phyloP scores from a whole-genome alignment of 495 filamentous ascomycete species.

The Margaritispora aquatica region DNA sequence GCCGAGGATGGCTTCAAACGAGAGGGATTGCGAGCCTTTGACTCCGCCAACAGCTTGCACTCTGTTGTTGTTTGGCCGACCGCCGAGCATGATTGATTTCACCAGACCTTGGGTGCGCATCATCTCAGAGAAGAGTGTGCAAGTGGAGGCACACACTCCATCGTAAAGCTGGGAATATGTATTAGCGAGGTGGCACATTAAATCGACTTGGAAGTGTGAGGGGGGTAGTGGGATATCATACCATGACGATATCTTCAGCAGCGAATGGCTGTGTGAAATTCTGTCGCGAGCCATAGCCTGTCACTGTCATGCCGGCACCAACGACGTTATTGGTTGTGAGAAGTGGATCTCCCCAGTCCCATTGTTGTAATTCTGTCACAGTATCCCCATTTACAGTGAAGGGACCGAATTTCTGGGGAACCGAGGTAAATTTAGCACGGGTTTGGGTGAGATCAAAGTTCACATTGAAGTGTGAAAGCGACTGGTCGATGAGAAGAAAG shows the following conservation, averaged over 20 bases:
- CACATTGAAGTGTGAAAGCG: not conserved
- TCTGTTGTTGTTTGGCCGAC: conserved; percentile 31
- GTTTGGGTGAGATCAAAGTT: not conserved
- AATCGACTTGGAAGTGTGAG: too few species aligned
- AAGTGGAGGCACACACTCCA: conserved; percentile 57
- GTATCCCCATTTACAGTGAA: not conserved
- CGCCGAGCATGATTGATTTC: conserved; percentile 47
- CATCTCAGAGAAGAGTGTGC: conserved; percentile 49
- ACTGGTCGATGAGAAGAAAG: not conserved
- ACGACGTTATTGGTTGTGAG: not conserved
- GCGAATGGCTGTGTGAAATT: not conserved
- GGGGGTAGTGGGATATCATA: not conserved
- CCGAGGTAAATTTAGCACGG: not conserved
- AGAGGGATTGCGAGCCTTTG: not conserved
- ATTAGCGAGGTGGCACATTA: too few species aligned
- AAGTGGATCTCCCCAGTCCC: not conserved
- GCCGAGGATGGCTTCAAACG: not conserved
- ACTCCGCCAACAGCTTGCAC: conserved; percentile 30
- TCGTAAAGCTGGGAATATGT: conserved; percentile 45
- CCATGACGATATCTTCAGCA: conserved; percentile 33
- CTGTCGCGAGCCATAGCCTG: not conserved
- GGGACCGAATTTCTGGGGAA: conserved; percentile 1
- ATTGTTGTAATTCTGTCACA: not conserved
- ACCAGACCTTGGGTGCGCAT: conserved; percentile 47
- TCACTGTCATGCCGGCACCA: conserved; percentile 6